Base-by-base conservation (phyloP, 2,329 filamentous ascomycete species). In the Incumbomyces lentus region DNA sequence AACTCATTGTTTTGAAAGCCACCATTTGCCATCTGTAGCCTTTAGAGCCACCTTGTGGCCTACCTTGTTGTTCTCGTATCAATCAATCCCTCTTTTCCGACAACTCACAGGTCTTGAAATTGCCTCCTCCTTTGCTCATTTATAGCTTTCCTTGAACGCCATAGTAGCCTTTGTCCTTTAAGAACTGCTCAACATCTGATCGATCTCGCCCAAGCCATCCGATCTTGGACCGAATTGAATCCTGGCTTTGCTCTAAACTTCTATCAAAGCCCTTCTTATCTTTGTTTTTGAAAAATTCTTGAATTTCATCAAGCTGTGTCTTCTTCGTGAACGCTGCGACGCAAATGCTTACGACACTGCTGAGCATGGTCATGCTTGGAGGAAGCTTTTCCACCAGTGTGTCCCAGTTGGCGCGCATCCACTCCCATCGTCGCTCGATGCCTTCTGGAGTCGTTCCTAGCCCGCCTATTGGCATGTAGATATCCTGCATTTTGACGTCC, bases 401-500 rank as follows among this genome's bases (percentile, higher is more conserved):
- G n/a, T 86, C 84, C 88, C 90, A 96, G 68, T 94, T 92, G 55
- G 81, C 74, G 62, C 81, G 84, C 71, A 94, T 74, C 85, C 86
- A 96, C 14, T 64, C 66, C 75, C 84, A 95, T 48, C 95, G 75
- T 6, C 84, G 84, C 48, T 84, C 72, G 47, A 94, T 84, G 55
- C 90, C 90, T 36, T 81, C 79, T 6, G 79, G 70, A 61, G 93
- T 86, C 44, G 77, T 78, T 49, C 89, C 79, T 22, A 96, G 76
- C 6, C 85, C 85, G 30, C 79, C 78, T 33, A 92, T 77, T 1
- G 90, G 89, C 62, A 95, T 80, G 69, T 95, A 95, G 54, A 95
- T 81, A 64, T 96, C 90, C 65, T 95, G 90, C 54, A 85, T 87
- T 72, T 93, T 94, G 66, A 95, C 84, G 55, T 94, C 83, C 51